phyloP scores from a whole-genome alignment of 1,139 yeast genomes.

The Nakaseomyces nivariensis region DNA sequence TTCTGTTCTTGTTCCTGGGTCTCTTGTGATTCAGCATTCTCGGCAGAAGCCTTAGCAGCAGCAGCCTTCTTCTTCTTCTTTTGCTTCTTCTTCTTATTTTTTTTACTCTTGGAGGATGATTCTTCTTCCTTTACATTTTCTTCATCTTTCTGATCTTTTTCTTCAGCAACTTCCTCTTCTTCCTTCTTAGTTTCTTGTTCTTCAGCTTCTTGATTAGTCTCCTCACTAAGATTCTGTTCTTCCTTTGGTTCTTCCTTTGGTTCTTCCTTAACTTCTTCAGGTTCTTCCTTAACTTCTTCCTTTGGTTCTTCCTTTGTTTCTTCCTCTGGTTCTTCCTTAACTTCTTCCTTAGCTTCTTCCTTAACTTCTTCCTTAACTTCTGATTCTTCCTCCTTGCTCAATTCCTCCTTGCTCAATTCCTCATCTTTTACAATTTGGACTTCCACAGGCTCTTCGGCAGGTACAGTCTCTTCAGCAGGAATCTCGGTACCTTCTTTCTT shows the following conservation, averaged over 20 bases:
- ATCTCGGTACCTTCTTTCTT: conserved; percentile 5
- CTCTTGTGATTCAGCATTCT: background rate
- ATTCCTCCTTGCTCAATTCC: background rate
- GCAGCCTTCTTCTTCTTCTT: conserved; percentile 5
- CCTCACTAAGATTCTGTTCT: background rate
- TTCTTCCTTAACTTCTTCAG: conserved; percentile 5
- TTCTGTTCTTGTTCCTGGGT: background rate
- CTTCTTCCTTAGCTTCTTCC: conserved; percentile 2
- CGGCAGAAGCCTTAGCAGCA: conserved; percentile 4
- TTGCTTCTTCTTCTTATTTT: conserved; percentile 3
- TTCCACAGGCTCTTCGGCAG: background rate
- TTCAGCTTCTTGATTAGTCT: conserved; percentile 2
- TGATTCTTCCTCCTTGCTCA: background rate
- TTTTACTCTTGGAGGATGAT: background rate
- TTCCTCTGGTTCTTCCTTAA: conserved; percentile 4
- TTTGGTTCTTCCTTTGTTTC: conserved; percentile 6
- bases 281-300: conserved; percentile 4
- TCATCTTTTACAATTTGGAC: background rate
- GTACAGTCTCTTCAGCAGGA: background rate
- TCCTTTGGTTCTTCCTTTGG: background rate
- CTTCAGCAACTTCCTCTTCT: conserved; percentile 4
- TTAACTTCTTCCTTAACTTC: background rate
- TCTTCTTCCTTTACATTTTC: background rate
- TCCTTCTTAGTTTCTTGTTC: background rate
- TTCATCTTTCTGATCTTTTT: conserved; percentile 2